Evolutionary conservation across 306 rosid species (phyloP).

Genomic region (Quercus engelmannii): DNA sequence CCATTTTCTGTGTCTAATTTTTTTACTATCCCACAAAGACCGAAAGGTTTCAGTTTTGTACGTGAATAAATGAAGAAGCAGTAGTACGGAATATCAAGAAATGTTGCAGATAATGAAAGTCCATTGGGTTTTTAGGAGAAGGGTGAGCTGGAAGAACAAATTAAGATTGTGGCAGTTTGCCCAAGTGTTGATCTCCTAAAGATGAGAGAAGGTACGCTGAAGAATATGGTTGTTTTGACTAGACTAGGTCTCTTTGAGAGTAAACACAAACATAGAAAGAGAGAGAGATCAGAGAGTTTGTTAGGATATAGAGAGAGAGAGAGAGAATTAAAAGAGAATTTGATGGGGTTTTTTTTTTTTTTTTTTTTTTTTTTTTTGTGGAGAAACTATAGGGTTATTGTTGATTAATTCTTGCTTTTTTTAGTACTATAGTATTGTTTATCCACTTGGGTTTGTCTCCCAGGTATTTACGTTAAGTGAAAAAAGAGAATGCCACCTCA

Average conservation of each 20-base stretch:
- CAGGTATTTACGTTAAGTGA: background rate
- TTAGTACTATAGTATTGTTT: background rate
- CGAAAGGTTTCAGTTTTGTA: background rate
- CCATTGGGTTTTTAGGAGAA: constrained; percentile 8
- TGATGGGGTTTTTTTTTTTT: background rate
- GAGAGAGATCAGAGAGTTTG: background rate
- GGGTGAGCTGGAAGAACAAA: background rate
- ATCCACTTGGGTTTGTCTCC: background rate
- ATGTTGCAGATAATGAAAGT: constrained; percentile 2
- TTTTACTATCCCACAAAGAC: background rate
- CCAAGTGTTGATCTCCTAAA: background rate
- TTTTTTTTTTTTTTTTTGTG: background rate
- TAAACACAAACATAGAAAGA: background rate
- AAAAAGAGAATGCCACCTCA: too few relatives aligned
- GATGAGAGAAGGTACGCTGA: background rate
- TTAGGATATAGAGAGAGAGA: background rate
- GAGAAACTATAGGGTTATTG: background rate
- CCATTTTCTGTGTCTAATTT: constrained; percentile 26
- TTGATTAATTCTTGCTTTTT: background rate
- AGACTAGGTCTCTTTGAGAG: background rate
- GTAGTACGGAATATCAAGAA: constrained; percentile 10
- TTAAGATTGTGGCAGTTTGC: background rate
- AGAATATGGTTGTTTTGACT: constrained; percentile 1
- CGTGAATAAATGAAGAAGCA: background rate
- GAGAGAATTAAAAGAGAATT: background rate